phyloP scores from a whole-genome alignment of 1,139 yeast species.

The Debaryomyces sp. region DNA sequence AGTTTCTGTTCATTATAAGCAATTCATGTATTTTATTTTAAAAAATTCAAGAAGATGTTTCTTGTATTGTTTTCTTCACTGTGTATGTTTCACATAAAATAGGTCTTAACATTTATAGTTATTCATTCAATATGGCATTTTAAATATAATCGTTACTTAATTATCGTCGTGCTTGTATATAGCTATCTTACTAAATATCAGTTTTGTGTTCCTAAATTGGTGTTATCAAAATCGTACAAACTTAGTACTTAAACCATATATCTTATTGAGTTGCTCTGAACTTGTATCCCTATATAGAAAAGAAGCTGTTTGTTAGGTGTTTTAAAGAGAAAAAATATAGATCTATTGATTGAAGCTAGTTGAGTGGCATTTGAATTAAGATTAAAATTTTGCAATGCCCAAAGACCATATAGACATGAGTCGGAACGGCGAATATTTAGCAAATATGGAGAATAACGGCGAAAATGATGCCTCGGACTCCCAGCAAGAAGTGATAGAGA shows the following conservation, averaged over 20 bases:
- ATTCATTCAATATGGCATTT: slow-evolving; percentile 7
- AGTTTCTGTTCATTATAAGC: slow-evolving; percentile 3
- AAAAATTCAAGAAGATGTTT: background rate
- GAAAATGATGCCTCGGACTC: background rate
- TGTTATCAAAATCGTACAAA: background rate
- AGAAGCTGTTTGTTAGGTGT: background rate
- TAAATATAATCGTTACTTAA: slow-evolving; percentile 3
- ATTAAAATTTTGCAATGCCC: background rate
- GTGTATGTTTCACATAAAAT: slow-evolving; percentile 1
- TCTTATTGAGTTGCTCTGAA: background rate
- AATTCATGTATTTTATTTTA: slow-evolving; percentile 5
- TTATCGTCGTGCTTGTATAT: background rate
- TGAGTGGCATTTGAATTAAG: background rate
- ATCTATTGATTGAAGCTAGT: background rate
- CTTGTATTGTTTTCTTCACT: background rate
- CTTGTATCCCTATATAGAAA: background rate
- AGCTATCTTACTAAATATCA: background rate
- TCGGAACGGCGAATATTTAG: background rate
- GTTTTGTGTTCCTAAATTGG: background rate
- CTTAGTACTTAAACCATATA: background rate
- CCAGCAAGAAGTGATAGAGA: slow-evolving; percentile 13
- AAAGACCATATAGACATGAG: slow-evolving; percentile 1
- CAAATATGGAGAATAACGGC: background rate
- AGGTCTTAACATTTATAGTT: slow-evolving; percentile 5
- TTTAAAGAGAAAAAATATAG: background rate